Conservation (phyloP, 495 filamentous ascomycete species). For the Pseudoneurospora amorphoporcata region DNA sequence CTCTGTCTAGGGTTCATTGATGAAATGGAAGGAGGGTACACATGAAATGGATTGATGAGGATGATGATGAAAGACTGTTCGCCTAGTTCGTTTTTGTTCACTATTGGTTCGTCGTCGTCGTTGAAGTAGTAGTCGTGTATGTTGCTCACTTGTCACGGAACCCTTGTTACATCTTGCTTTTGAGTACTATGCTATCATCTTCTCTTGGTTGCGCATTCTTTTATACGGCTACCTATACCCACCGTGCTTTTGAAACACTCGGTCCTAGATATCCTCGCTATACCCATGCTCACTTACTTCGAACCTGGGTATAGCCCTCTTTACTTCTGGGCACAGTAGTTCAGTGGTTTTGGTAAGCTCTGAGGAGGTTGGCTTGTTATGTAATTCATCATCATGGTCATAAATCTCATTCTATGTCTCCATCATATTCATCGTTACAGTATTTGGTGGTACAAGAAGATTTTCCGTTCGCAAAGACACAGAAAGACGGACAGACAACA, state of each 20-base stretch:
- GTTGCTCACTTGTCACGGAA: not conserved
- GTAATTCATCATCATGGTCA: not conserved
- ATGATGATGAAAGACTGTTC: not conserved
- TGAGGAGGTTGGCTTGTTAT: not conserved
- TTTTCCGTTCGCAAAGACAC: not conserved
- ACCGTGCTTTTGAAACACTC: not conserved
- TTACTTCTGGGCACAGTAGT: not conserved
- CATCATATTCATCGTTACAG: not conserved
- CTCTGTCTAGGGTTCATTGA: not conserved
- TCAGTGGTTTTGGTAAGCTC: not conserved
- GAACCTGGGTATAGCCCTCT: not conserved
- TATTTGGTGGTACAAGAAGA: not conserved
- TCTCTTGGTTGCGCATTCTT: not conserved
- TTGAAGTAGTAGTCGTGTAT: not conserved
- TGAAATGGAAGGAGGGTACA: not conserved
- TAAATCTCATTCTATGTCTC: not conserved
- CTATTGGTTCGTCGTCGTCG: not conserved
- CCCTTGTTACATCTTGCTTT: not conserved
- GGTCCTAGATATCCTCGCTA: not conserved
- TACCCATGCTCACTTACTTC: not conserved
- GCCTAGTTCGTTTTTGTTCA: not conserved
- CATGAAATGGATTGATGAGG: not conserved
- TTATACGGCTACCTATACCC: not conserved
- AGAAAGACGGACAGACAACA: not conserved
- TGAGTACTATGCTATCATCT: not conserved